phyloP scores from a whole-genome alignment of 1,139 yeast species.

The Diutina rugosa region DNA sequence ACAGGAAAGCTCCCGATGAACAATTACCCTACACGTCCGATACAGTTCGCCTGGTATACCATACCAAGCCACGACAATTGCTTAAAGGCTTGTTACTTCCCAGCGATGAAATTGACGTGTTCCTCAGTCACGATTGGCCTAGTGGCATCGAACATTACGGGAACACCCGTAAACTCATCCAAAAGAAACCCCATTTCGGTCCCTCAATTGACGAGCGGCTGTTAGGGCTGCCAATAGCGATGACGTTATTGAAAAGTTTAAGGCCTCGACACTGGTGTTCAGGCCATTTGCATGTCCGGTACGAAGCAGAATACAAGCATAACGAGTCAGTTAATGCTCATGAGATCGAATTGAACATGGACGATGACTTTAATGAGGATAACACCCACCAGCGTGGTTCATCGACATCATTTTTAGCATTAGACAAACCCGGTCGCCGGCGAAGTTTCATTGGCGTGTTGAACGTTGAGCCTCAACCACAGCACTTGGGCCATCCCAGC shows the following conservation, averaged over 20 bases:
- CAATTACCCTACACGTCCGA: slow-evolving; percentile 33
- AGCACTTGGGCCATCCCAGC: slow-evolving; percentile 13
- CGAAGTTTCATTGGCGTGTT: slow-evolving; percentile 39
- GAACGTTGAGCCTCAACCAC: slow-evolving; percentile 14
- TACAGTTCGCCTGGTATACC: slow-evolving; percentile 53
- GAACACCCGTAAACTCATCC: slow-evolving; percentile 31
- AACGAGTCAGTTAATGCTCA: slow-evolving; percentile 9
- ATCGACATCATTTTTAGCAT: slow-evolving; percentile 56
- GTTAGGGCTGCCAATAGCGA: slow-evolving; percentile 70
- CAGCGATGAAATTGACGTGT: slow-evolving; percentile 25
- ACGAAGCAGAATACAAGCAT: slow-evolving; percentile 34
- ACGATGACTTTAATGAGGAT: slow-evolving; percentile 9
- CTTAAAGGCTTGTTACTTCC: slow-evolving; percentile 32
- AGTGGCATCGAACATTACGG: slow-evolving; percentile 64
- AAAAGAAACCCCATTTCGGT: slow-evolving; percentile 53
- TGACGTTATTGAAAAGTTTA: slow-evolving; percentile 37
- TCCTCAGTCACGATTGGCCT: slow-evolving; percentile 94
- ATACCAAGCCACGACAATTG: slow-evolving; percentile 54
- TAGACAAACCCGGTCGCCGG: slow-evolving; percentile 70
- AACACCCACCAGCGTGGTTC: not conserved
- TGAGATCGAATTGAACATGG: slow-evolving; percentile 29
- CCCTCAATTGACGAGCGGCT: slow-evolving; percentile 44
- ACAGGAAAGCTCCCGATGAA: not conserved
- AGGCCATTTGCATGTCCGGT: slow-evolving; percentile 79
- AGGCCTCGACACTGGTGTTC: slow-evolving; percentile 73